Conservation (phyloP, 2,329 filamentous ascomycete genomes). For the Aureobasidium sp. region DNA sequence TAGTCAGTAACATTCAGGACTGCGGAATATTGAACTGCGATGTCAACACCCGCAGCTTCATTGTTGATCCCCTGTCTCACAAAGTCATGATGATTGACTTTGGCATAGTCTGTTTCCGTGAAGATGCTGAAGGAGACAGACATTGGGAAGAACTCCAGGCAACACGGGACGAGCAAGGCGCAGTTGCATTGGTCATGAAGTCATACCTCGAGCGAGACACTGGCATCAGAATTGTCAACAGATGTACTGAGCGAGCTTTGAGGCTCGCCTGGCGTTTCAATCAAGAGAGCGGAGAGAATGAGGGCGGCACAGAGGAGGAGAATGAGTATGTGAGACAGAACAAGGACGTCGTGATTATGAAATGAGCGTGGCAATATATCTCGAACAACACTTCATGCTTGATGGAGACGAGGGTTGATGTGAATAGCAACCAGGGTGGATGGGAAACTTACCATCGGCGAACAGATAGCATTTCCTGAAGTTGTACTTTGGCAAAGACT, state of each 20-base stretch:
- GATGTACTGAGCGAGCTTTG: no score
- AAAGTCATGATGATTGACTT: constrained; percentile 7
- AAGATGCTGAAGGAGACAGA: background rate
- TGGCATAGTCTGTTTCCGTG: background rate
- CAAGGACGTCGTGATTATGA: background rate
- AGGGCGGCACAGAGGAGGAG: constrained; percentile 1
- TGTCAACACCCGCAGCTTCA: background rate
- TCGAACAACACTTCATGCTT: no score
- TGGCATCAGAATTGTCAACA: no score
- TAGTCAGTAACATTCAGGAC: background rate
- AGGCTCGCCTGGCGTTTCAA: background rate
- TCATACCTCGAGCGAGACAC: background rate
- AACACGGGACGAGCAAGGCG: background rate
- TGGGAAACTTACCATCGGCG: no score
- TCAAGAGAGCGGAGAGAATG: background rate
- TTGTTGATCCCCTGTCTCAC: background rate
- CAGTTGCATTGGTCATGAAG: background rate
- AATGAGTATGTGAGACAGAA: background rate
- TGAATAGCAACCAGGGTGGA: no score
- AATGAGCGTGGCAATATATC: background rate
- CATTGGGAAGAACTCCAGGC: background rate
- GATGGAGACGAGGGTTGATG: no score
- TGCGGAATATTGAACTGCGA: background rate
- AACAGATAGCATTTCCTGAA: no score
- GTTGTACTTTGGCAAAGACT: no score